Conservation (phyloP, 192 early-diverging fungal genomes). For the Podila verticillata region DNA sequence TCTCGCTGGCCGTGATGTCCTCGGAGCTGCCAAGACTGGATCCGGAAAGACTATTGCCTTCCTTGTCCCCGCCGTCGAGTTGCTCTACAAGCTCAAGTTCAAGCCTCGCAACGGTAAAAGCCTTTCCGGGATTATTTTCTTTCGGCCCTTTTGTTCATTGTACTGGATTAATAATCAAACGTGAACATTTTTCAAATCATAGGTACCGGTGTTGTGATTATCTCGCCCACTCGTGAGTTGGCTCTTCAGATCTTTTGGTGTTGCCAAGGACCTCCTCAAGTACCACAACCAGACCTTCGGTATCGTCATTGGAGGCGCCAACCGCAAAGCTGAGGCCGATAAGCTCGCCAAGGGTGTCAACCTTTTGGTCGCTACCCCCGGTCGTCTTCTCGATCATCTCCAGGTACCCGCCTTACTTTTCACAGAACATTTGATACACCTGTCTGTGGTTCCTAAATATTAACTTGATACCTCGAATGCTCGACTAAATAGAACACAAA, state of each 20-base stretch:
- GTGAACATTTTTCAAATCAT: neutral
- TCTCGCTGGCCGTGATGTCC: conserved; percentile 95
- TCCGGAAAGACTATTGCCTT: conserved; percentile 98
- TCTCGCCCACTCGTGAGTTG: conserved; percentile 98
- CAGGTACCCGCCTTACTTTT: conserved; percentile 62
- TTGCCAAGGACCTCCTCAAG: conserved; percentile 94
- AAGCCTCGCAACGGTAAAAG: conserved; percentile 92
- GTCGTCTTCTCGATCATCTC: conserved; percentile 97
- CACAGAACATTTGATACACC: neutral
- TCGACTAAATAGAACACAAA: conserved; percentile 80
- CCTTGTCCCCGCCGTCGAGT: conserved; percentile 93
- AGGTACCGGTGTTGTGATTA: conserved; percentile 93
- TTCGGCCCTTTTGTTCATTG: neutral
- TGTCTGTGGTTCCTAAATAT: neutral
- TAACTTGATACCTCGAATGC: conserved; percentile 5
- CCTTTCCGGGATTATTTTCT: neutral
- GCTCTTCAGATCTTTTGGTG: conserved; percentile 99
- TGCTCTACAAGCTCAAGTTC: conserved; percentile 90
- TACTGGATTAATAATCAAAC: too few species aligned
- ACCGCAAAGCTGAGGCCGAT: conserved; percentile 94
- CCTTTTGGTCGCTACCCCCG: conserved; percentile 94
- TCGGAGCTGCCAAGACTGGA: conserved; percentile 99
- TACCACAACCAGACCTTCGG: conserved; percentile 98
- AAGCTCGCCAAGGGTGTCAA: conserved; percentile 98
- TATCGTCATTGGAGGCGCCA: conserved; percentile 98